phyloP scores from a whole-genome alignment of 1,139 yeast genomes.

The Debaryomycetaceae sp. region DNA sequence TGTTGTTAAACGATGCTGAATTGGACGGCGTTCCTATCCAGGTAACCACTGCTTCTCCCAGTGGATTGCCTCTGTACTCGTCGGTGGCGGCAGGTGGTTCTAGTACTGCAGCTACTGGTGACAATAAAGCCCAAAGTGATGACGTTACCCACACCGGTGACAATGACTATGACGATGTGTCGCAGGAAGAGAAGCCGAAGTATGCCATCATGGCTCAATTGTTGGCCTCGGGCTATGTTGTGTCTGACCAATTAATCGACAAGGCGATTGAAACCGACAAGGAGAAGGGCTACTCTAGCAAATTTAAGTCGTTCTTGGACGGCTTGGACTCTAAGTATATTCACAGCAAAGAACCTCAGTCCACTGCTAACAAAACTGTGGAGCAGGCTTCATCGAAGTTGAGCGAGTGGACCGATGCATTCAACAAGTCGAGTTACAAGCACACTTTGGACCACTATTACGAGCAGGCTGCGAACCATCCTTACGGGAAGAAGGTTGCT shows the following conservation, averaged over 20 bases:
- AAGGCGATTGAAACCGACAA: constrained; percentile 61
- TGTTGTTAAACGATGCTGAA: constrained; percentile 70
- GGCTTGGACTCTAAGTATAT: constrained; percentile 59
- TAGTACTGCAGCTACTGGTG: constrained; percentile 16
- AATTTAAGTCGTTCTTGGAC: constrained; percentile 52
- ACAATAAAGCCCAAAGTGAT: constrained; percentile 21
- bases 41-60: constrained; percentile 34
- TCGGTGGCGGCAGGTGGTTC: constrained; percentile 11
- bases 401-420: constrained; percentile 35
- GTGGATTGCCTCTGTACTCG: constrained; percentile 10
- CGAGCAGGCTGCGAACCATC: constrained; percentile 30
- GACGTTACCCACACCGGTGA: constrained; percentile 25
- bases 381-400: constrained; percentile 39
- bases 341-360: constrained; percentile 46
- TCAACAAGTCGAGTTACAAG: constrained; percentile 40
- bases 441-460: constrained; percentile 29
- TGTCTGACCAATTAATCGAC: constrained; percentile 59
- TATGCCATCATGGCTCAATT: constrained; percentile 73
- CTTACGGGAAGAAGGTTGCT: constrained; percentile 37
- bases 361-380: constrained; percentile 19
- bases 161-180: constrained; percentile 45
- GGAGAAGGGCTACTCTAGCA: constrained; percentile 55
- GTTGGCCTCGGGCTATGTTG: constrained; percentile 64
- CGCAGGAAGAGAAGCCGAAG: constrained; percentile 77
- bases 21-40: constrained; percentile 53